phyloP scores from a whole-genome alignment of 225 moss, liverwort and hornwort species.

The Physcomitrellopsis africana region DNA sequence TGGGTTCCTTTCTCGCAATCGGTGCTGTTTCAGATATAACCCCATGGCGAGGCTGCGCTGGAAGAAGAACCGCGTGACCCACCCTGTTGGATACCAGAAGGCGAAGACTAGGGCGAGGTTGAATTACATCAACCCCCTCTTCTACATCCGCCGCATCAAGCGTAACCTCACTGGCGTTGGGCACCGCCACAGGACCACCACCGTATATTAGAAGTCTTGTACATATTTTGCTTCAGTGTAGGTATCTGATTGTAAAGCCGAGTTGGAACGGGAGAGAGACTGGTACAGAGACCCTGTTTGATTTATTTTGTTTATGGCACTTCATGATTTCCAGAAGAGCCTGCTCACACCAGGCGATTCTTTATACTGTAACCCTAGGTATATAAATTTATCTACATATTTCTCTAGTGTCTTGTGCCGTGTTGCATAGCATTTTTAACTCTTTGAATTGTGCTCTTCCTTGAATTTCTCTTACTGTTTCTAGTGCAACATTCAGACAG shows the following conservation, averaged over 20 bases:
- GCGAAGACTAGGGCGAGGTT: slow-evolving; percentile 48
- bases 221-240: background rate
- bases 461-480: too few relatives aligned
- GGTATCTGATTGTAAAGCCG: background rate
- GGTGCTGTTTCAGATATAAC: slow-evolving; percentile 32
- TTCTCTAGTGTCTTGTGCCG: too few relatives aligned
- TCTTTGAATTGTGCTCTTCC: too few relatives aligned
- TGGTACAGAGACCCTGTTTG: too few relatives aligned
- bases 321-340: too few relatives aligned
- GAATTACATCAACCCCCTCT: slow-evolving; percentile 49
- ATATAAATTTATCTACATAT: too few relatives aligned
- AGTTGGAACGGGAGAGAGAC: too few relatives aligned
- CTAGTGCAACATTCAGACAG: too few relatives aligned
- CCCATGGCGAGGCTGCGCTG: slow-evolving; percentile 51
- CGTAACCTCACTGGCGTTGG: slow-evolving; percentile 42
- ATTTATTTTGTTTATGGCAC: too few relatives aligned
- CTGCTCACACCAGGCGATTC: too few relatives aligned
- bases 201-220: slow-evolving; percentile 34
- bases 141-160: slow-evolving; percentile 46
- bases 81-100: slow-evolving; percentile 49
- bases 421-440: too few relatives aligned
- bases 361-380: too few relatives aligned
- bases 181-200: slow-evolving; percentile 26
- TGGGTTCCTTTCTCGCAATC: background rate
- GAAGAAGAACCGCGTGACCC: slow-evolving; percentile 47